Conservation (phyloP, 345 rosid genomes). For the Rubroshorea leprosula region DNA sequence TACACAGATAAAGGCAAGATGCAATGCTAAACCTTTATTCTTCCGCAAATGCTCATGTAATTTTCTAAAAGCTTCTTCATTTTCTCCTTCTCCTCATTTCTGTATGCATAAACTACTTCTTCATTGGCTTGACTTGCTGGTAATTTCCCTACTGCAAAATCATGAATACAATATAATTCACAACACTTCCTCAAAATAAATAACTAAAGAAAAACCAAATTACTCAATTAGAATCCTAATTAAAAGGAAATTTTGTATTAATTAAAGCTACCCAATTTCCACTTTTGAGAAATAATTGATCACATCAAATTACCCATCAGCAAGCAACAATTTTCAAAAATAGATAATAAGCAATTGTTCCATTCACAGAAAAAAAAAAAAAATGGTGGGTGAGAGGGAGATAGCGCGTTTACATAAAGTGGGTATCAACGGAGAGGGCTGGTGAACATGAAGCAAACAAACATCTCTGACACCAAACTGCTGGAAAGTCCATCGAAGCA, state of each 20-base stretch:
- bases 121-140: constrained; percentile 56
- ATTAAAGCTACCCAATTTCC: too few species aligned
- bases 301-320: neutral
- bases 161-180: neutral
- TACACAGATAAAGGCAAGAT: neutral
- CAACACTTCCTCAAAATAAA: neutral
- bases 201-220: neutral
- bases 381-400: neutral
- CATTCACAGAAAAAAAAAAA: neutral
- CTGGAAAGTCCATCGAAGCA: constrained; percentile 47
- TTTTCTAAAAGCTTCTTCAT: constrained; percentile 35
- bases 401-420: constrained; percentile 38
- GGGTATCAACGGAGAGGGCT: constrained; percentile 58
- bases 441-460: constrained; percentile 58
- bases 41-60: constrained; percentile 33
- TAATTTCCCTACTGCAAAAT: constrained; percentile 60
- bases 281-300: too few species aligned
- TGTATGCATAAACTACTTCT: constrained; percentile 37
- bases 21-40: constrained; percentile 32
- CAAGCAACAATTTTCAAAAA: neutral
- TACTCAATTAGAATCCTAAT: neutral
- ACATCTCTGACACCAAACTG: constrained; percentile 34
- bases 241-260: neutral
- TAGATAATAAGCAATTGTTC: neutral
- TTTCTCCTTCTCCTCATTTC: constrained; percentile 46